Evolutionary conservation across 2,329 filamentous ascomycete species (phyloP), one percentile per base, ranked within the genome.

Genomic region (Fonsecaea erecta): DNA sequence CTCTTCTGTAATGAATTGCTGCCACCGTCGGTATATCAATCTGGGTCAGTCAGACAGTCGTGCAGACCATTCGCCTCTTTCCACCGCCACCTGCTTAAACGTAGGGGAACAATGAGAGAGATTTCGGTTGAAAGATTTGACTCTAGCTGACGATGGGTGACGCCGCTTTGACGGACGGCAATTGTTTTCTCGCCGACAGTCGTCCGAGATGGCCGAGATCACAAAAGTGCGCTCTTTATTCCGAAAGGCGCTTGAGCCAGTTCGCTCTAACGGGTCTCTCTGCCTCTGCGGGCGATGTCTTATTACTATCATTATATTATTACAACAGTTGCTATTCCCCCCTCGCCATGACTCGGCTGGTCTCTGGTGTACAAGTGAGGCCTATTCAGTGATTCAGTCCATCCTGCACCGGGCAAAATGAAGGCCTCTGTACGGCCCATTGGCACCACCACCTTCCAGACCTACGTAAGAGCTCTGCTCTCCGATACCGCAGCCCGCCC

Each of bases 391-490:
- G 43, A 48, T 9, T 48, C 21, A 48, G 21, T 21, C 21, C 9
- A 9, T 48, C 11, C 9, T 48, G 1, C 18, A 11, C 24, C 6
- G 43, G 21, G 43, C 60, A 64, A 18, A 2, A 71, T 71, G 70
- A 71, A 71, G 52, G 54, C 63, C 26, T 28, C 65, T 52, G 62
- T 62, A 24, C 65, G 32, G 7, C 65, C 65, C 16, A 32, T 67
- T 8, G 57, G 61, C 37, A 65, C 62, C 37, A 65, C 62, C 32
- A 62, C 64, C 54, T 67, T 69, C 16, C 70, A 70, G 53, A 46
- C 62, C 32, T 70, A 69, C 40, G 55, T 71, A 21, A 59, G 65
- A 63, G 59, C 67, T 24, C 32, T 67, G 51, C 51, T 66, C 60
- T 58, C 63, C 60, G 48, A 64, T 34, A 40, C 53, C 51, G 58